Conservation (phyloP, 2,329 filamentous ascomycete genomes). For the Trichoderma cornu-damae region DNA sequence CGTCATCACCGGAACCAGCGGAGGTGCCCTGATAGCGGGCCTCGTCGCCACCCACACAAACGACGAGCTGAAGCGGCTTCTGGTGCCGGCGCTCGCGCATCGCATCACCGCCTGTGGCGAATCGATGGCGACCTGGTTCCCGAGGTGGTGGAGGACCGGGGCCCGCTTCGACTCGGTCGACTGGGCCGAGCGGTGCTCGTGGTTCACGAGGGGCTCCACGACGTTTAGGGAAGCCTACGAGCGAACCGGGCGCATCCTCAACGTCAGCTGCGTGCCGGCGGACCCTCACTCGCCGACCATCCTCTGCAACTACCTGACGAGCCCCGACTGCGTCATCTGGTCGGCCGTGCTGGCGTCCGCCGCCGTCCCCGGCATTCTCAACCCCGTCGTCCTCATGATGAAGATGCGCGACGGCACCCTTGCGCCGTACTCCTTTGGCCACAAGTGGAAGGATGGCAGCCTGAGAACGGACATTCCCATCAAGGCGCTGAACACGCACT, state of each 20-base stretch:
- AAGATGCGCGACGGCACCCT: conserved; percentile 73
- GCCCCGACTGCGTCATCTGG: conserved; percentile 97
- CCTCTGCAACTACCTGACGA: conserved; percentile 89
- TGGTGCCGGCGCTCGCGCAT: conserved; percentile 80
- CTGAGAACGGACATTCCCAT: conserved; percentile 92
- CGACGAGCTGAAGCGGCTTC: conserved; percentile 76
- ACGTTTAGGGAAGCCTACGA: conserved; percentile 95
- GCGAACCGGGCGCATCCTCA: conserved; percentile 87
- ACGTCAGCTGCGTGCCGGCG: conserved; percentile 91
- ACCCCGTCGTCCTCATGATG: conserved; percentile 90
- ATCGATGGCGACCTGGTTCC: conserved; percentile 66
- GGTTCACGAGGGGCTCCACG: conserved; percentile 87
- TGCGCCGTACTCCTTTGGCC: conserved; percentile 88
- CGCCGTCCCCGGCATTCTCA: conserved; percentile 91
- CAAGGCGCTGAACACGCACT: conserved; percentile 88
- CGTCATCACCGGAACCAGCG: conserved; percentile 94
- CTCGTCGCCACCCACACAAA: conserved; percentile 86
- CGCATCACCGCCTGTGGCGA: conserved; percentile 85
- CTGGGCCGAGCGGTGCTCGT: conserved; percentile 79
- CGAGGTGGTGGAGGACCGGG: conserved; percentile 85
- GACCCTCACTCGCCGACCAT: conserved; percentile 92
- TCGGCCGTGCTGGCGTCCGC: conserved; percentile 91
- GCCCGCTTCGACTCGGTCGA: conserved; percentile 90
- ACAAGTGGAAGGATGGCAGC: conserved; percentile 98
- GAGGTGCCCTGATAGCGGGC: conserved; percentile 83